Percentiles rank a stretch among this genome's conserved stretches.
phyloP scores from a whole-genome alignment of 768 basidiomycete species.

The Rubroboletus satanas region DNA sequence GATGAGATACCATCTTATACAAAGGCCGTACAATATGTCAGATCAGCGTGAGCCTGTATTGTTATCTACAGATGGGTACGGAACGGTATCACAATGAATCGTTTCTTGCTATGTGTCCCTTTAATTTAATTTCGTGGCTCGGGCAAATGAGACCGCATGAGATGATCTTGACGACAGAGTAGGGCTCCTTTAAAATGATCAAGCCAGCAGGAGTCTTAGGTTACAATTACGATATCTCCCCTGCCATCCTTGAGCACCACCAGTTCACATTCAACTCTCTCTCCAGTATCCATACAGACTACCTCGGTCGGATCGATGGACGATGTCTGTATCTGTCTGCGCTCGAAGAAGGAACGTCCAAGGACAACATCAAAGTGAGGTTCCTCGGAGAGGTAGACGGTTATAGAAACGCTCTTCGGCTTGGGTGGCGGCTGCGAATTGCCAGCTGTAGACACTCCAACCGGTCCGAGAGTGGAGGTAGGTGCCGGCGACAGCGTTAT shows the following conservation, averaged over 20 bases:
- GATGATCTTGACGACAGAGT: not conserved
- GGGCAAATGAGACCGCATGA: not conserved
- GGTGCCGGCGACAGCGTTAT: constrained; percentile 56
- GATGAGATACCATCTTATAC: not conserved
- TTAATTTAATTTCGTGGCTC: not conserved
- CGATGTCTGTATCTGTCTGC: constrained; percentile 76
- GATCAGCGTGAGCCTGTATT: not conserved
- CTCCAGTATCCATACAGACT: constrained; percentile 87
- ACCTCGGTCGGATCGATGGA: constrained; percentile 85
- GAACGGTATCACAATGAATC: not conserved
- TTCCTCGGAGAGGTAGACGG: constrained; percentile 90
- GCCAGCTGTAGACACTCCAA: not conserved
- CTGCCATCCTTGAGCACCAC: constrained; percentile 89
- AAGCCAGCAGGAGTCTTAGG: constrained; percentile 29
- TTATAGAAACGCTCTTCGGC: constrained; percentile 43
- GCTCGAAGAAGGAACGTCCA: constrained; percentile 82
- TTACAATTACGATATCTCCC: constrained; percentile 88
- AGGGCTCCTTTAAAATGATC: not conserved
- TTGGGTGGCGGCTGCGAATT: constrained; percentile 10
- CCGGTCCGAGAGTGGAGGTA: not conserved
- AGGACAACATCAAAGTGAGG: constrained; percentile 94
- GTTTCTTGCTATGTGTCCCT: not conserved
- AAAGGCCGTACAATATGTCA: not conserved
- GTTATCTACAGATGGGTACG: not conserved
- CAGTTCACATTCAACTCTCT: constrained; percentile 87